These are phyloP conservation scores for Neoscytalidium dimidiatum DNA, from an alignment of 2,329 filamentous ascomycete species.

Conservation along the genomic window DNA sequence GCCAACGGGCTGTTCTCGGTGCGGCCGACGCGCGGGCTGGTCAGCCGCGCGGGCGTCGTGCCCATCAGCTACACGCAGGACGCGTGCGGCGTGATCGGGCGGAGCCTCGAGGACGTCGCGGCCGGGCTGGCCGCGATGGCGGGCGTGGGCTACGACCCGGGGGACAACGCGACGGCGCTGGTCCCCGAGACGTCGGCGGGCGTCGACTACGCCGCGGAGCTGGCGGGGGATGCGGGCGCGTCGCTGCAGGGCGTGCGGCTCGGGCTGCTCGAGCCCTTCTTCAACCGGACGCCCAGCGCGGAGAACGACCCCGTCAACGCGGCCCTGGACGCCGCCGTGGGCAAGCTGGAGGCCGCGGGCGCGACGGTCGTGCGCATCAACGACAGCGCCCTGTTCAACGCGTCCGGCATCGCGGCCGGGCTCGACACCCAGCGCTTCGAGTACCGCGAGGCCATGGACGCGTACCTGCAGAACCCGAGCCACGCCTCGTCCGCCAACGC, in stretches of 20 bases:
- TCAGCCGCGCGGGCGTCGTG: slow-evolving; percentile 54
- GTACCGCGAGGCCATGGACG: slow-evolving; percentile 57
- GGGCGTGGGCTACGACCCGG: slow-evolving; percentile 51
- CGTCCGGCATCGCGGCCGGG: slow-evolving; percentile 46
- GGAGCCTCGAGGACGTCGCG: slow-evolving; percentile 54
- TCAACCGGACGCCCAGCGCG: slow-evolving; percentile 52
- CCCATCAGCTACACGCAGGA: slow-evolving; percentile 62
- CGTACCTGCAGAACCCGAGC: slow-evolving; percentile 48
- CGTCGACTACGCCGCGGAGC: slow-evolving; percentile 49
- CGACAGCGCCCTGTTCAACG: slow-evolving; percentile 52
- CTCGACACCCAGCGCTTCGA: slow-evolving; percentile 65
- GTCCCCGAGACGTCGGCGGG: slow-evolving; percentile 44
- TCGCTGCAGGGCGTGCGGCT: slow-evolving; percentile 46
- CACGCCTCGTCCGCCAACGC: slow-evolving; percentile 44
- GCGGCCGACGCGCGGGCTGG: slow-evolving; percentile 57
- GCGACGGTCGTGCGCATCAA: slow-evolving; percentile 54
- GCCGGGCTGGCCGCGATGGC: slow-evolving; percentile 56
- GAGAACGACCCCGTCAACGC: slow-evolving; percentile 62
- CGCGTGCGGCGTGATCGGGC: slow-evolving; percentile 56
- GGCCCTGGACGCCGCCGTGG: slow-evolving; percentile 52
- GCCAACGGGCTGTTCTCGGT: slow-evolving; percentile 63
- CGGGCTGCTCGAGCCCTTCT: slow-evolving; percentile 58
- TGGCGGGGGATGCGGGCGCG: slow-evolving; percentile 34
- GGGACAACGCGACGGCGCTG: slow-evolving; percentile 55
- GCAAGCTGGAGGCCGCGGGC: slow-evolving; percentile 49